A percentile compares a stretch with the other conserved stretches of the same genome.
These are phyloP conservation scores for Apiospora arundinis DNA, from an alignment of 2,329 filamentous ascomycete species.

Conservation along the genomic window DNA sequence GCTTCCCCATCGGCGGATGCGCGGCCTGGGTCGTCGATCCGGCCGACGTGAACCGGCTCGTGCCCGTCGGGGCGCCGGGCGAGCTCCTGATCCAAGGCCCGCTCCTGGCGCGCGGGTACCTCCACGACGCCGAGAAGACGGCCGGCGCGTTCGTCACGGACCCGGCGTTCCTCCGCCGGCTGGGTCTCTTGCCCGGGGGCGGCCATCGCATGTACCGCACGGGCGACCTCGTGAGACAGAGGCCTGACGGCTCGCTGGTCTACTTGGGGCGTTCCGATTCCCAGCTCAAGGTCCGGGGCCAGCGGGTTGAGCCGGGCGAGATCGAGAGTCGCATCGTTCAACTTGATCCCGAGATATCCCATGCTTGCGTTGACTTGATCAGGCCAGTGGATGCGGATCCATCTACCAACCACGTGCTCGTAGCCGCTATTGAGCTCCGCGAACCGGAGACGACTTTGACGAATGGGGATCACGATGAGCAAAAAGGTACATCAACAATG, in stretches of 20 bases:
- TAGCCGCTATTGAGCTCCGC: too few species aligned
- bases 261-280: constrained; percentile 33
- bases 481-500: too few species aligned
- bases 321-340: constrained; percentile 38
- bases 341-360: too few species aligned
- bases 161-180: constrained; percentile 19
- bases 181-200: background rate
- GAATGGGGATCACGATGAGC: too few species aligned
- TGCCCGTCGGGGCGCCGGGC: constrained; percentile 22
- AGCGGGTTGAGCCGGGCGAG: constrained; percentile 41
- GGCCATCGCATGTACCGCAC: constrained; percentile 21
- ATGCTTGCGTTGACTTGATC: too few species aligned
- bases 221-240: constrained; percentile 22
- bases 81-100: constrained; percentile 27
- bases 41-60: constrained; percentile 15
- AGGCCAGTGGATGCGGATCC: too few species aligned
- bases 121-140: constrained; percentile 33
- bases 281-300: constrained; percentile 42
- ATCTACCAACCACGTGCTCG: too few species aligned
- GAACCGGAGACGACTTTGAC: too few species aligned
- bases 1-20: constrained; percentile 33
- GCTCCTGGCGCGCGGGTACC: constrained; percentile 36
- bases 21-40: constrained; percentile 25
- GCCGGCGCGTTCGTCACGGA: constrained; percentile 34
- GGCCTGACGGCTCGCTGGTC: constrained; percentile 17